phyloP scores from a whole-genome alignment of 225 moss, liverwort and hornwort genomes.

The Lunularia cruciata region DNA sequence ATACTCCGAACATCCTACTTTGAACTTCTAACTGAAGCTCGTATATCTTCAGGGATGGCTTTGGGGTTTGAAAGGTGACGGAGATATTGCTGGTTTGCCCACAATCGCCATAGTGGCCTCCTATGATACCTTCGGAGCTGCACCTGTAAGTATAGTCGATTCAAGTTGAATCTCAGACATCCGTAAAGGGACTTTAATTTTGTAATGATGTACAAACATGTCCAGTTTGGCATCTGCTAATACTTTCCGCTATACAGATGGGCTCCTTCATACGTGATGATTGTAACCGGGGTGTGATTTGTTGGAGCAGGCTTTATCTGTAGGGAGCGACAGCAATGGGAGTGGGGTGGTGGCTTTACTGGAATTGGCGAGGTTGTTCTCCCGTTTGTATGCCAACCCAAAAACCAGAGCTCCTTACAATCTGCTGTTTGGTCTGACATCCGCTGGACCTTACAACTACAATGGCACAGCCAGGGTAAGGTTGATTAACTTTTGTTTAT shows the following conservation, averaged over 20 bases:
- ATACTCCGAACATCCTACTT: too few relatives aligned
- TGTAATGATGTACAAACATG: not conserved
- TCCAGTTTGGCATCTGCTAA: too few relatives aligned
- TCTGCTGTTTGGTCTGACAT: conserved; percentile 90
- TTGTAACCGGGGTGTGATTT: not conserved
- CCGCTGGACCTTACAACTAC: conserved; percentile 90
- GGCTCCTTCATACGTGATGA: not conserved
- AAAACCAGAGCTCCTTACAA: conserved; percentile 83
- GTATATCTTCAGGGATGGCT: conserved; percentile 69
- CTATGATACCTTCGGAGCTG: conserved; percentile 96
- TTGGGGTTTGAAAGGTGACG: conserved; percentile 77
- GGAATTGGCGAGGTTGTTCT: conserved; percentile 90
- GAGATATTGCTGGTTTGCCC: conserved; percentile 72
- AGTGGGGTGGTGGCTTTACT: conserved; percentile 83
- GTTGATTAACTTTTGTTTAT: not conserved
- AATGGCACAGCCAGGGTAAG: conserved; percentile 90
- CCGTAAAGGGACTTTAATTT: too few relatives aligned
- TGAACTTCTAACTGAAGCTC: not conserved
- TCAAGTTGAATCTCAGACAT: not conserved
- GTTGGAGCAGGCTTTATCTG: conserved; percentile 65
- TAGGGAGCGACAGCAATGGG: conserved; percentile 78
- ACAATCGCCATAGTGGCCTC: conserved; percentile 98
- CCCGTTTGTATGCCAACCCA: conserved; percentile 75
- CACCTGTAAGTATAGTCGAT: conserved; percentile 64
- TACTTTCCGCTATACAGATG: too few relatives aligned